Percentiles rank a stretch among this genome's conserved stretches.
Evolutionary conservation across 1,284 basidiomycete genomes (phyloP).

Genomic region (Pyrrhoderma noxium): DNA sequence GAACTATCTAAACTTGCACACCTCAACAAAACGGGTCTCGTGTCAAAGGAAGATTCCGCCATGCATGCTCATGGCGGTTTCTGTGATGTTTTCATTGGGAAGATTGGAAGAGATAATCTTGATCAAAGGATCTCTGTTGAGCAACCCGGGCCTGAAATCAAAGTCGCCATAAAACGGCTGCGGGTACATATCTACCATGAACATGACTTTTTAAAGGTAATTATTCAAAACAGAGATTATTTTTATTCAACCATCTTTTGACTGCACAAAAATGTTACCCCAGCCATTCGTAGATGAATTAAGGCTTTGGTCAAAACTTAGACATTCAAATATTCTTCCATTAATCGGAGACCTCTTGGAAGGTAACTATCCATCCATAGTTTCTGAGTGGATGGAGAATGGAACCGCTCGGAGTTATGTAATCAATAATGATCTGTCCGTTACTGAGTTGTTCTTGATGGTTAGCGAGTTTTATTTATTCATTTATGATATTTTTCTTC

Average conservation of each 20-base stretch:
- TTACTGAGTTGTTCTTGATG: background rate
- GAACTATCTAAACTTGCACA: too few species aligned
- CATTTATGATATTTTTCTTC: background rate
- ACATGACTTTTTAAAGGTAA: constrained; percentile 9
- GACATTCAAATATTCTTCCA: constrained; percentile 15
- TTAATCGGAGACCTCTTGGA: constrained; percentile 12
- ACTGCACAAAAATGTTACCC: too few species aligned
- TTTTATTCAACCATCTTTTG: too few species aligned
- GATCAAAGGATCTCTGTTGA: background rate
- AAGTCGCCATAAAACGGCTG: constrained; percentile 8
- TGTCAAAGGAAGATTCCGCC: too few species aligned
- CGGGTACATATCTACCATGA: constrained; percentile 2
- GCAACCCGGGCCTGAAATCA: background rate
- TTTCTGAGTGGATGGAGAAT: constrained; percentile 16
- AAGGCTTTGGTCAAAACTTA: constrained; percentile 12
- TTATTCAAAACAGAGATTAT: background rate
- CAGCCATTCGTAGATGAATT: constrained; percentile 10
- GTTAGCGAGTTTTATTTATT: too few species aligned
- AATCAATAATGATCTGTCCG: background rate
- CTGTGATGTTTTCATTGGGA: constrained; percentile 16
- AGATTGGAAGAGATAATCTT: background rate
- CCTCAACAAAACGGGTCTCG: too few species aligned
- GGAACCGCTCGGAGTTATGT: constrained; percentile 4
- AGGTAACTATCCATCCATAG: constrained; percentile 10
- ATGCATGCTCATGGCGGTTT: constrained; percentile 8